Conservation (phyloP, 352 stramenopile species). For the Thraustotheca clavata region DNA sequence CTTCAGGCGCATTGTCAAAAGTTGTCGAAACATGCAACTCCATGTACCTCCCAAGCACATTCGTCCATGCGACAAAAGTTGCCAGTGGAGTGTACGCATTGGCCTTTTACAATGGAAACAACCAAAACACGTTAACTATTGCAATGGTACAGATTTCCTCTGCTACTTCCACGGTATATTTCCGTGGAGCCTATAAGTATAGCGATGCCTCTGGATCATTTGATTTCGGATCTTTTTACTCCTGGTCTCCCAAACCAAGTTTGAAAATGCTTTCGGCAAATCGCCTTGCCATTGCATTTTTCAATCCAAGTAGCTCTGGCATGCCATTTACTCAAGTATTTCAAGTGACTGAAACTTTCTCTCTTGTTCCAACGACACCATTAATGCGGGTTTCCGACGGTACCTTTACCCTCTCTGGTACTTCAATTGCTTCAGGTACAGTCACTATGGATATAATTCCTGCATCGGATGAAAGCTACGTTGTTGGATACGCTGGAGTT, state of each 20-base stretch:
- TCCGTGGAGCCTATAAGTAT: slow-evolving; percentile 42
- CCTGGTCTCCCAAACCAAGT: slow-evolving; percentile 34
- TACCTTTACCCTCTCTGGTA: slow-evolving; percentile 28
- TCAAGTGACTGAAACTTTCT: slow-evolving; percentile 24
- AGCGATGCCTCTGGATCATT: slow-evolving; percentile 36
- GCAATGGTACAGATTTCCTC: slow-evolving; percentile 28
- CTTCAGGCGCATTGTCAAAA: slow-evolving; percentile 23
- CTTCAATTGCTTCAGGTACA: neutral
- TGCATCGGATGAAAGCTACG: slow-evolving; percentile 35
- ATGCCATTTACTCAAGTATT: slow-evolving; percentile 23
- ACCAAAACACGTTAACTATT: slow-evolving; percentile 49
- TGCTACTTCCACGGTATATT: slow-evolving; percentile 33
- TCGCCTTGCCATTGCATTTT: slow-evolving; percentile 51
- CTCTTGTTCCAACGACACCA: slow-evolving; percentile 41
- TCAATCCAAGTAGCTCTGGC: slow-evolving; percentile 42
- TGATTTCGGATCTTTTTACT: slow-evolving; percentile 31
- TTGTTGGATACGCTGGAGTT: slow-evolving; percentile 37
- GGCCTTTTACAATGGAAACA: slow-evolving; percentile 42
- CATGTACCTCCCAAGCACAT: slow-evolving; percentile 32
- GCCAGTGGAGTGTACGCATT: slow-evolving; percentile 36
- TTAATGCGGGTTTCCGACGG: slow-evolving; percentile 32
- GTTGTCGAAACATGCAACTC: slow-evolving; percentile 36
- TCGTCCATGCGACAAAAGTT: slow-evolving; percentile 36
- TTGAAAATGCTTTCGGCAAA: slow-evolving; percentile 35
- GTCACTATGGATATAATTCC: slow-evolving; percentile 41